These are phyloP conservation scores for Cymbopogon citratus DNA, from an alignment of 176 grass and related monocot species.

Conservation along the genomic window DNA sequence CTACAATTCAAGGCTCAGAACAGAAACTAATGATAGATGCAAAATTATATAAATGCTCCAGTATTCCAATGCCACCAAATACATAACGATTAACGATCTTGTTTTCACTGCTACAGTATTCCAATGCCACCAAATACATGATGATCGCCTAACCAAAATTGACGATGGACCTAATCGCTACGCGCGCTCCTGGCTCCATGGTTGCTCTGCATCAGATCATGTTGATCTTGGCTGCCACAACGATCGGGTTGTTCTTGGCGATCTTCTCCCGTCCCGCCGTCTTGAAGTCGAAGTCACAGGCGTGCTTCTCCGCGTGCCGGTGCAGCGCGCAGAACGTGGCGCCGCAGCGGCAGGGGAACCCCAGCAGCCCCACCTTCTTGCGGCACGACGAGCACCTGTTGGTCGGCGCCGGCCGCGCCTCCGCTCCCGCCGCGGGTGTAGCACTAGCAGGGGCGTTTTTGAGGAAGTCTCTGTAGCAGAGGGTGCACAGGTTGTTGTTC, in stretches of 20 bases:
- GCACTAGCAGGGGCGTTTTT: background rate
- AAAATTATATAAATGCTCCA: too few species aligned
- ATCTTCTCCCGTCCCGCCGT: slow-evolving; percentile 16
- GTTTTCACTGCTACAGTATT: too few species aligned
- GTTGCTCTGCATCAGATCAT: slow-evolving; percentile 11
- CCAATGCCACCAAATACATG: too few species aligned
- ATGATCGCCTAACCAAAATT: too few species aligned
- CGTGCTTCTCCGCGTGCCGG: slow-evolving; percentile 35
- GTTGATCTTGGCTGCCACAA: slow-evolving; percentile 33
- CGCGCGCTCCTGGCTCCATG: too few species aligned
- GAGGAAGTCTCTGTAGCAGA: slow-evolving; percentile 29
- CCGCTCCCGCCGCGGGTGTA: background rate
- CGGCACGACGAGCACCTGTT: slow-evolving; percentile 30
- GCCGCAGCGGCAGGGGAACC: slow-evolving; percentile 53
- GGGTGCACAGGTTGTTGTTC: slow-evolving; percentile 36
- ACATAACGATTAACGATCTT: too few species aligned
- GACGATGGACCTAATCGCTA: too few species aligned
- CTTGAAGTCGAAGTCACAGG: slow-evolving; percentile 49
- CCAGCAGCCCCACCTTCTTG: slow-evolving; percentile 46
- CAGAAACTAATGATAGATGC: too few species aligned
- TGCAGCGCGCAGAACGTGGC: slow-evolving; percentile 35
- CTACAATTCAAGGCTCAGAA: too few species aligned
- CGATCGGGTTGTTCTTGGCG: slow-evolving; percentile 34
- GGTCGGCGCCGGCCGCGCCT: background rate
- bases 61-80: too few species aligned